Evolutionary conservation across 2,329 filamentous ascomycete species (phyloP).

Genomic region (Decorospora gaudefroyi): DNA sequence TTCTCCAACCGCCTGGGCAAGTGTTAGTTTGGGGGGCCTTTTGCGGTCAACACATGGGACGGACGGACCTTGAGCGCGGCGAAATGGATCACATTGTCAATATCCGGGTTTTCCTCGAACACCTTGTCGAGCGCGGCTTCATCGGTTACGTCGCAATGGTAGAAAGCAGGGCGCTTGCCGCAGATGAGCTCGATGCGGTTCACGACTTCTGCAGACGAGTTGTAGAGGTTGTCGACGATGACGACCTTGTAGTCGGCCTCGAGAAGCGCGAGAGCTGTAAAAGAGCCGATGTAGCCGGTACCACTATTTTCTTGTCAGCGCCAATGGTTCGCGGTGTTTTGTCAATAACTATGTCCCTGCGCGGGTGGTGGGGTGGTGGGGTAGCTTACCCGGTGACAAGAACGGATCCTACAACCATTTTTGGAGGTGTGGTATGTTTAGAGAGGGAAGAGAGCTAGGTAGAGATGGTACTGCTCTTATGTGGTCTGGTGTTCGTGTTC

Average conservation of each 20-base stretch:
- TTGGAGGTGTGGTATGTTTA: conserved; percentile 12
- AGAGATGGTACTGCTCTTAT: conserved; percentile 1
- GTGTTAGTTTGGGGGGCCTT: conserved; percentile 11
- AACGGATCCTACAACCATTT: conserved; percentile 83
- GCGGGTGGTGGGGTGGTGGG: conserved; percentile 34
- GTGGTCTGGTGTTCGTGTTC: conserved; percentile 3
- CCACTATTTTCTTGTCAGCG: conserved; percentile 63
- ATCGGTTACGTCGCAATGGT: conserved; percentile 86
- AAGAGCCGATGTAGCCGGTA: conserved; percentile 98
- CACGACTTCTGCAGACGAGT: conserved; percentile 87
- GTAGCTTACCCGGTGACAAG: conserved; percentile 81
- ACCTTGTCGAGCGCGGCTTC: conserved; percentile 81
- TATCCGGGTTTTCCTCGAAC: conserved; percentile 85
- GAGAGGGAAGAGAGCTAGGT: not conserved
- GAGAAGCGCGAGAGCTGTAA: conserved; percentile 89
- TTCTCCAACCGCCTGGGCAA: conserved; percentile 85
- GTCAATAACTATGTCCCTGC: conserved; percentile 2
- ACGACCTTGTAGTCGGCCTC: conserved; percentile 95
- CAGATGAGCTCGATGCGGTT: conserved; percentile 94
- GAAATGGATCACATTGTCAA: conserved; percentile 98
- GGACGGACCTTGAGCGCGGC: conserved; percentile 85
- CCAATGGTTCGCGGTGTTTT: not conserved
- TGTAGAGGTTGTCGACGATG: conserved; percentile 95
- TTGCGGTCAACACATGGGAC: not conserved
- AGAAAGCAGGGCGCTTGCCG: conserved; percentile 84